phyloP scores from a whole-genome alignment of 352 stramenopile species.

The Aphanomyces cochlioides region DNA sequence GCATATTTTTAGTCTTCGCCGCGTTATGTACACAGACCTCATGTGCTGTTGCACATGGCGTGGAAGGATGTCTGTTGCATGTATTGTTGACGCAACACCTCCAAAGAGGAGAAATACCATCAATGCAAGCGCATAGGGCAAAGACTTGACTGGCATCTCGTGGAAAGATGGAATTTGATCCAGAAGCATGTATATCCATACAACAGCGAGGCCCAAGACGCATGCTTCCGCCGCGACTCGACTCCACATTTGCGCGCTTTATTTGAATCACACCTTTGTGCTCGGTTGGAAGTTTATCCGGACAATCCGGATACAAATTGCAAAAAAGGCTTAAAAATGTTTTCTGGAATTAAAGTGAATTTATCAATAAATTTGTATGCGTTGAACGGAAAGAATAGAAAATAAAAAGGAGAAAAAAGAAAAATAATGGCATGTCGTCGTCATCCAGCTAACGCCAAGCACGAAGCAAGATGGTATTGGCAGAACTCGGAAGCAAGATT shows the following conservation, averaged over 20 bases:
- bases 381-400: no score
- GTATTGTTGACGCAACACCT: background rate
- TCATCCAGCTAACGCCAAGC: background rate
- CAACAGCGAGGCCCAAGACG: constrained; percentile 20
- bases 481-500: constrained; percentile 84
- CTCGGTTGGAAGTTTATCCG: background rate
- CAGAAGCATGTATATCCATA: constrained; percentile 19
- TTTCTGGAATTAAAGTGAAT: no score
- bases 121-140: constrained; percentile 1
- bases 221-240: constrained; percentile 17
- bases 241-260: constrained; percentile 2
- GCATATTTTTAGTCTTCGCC: background rate
- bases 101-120: constrained; percentile 10
- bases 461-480: constrained; percentile 72
- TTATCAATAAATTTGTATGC: no score
- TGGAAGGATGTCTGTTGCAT: background rate
- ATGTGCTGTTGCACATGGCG: background rate
- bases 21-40: background rate
- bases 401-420: no score
- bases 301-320: background rate
- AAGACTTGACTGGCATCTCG: background rate
- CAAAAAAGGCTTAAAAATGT: background rate
- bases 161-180: background rate
- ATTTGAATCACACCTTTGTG: background rate
- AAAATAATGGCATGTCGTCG: background rate